A percentile compares a stretch with the other conserved stretches of the same genome.
Conservation (phyloP, 2,329 filamentous ascomycete genomes). For the Celoporthe dispersa region DNA sequence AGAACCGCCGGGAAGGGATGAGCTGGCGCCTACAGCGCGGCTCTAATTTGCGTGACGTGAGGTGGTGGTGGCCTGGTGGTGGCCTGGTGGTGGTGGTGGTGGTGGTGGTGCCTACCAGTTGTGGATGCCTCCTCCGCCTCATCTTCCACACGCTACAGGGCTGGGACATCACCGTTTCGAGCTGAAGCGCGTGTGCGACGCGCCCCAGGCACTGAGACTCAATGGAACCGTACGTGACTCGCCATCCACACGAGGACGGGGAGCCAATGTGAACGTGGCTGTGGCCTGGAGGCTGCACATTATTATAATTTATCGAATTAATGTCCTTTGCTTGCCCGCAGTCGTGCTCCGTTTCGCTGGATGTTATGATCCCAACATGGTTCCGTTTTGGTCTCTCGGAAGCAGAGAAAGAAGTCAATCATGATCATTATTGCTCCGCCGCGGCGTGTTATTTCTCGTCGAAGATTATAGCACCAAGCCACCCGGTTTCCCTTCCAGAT, state of each 20-base stretch:
- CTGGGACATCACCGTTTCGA: conserved; percentile 3
- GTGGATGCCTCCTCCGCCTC: not conserved
- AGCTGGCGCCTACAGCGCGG: conserved; percentile 24
- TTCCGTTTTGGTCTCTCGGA: not conserved
- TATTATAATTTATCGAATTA: not conserved
- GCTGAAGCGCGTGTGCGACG: conserved; percentile 13
- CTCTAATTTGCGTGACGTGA: conserved; percentile 20
- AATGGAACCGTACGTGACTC: not conserved
- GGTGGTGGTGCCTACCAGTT: not conserved
- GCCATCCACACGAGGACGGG: not conserved
- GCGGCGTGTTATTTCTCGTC: not conserved
- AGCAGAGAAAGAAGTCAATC: not conserved
- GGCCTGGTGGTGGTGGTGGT: not conserved
- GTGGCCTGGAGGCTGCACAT: not conserved
- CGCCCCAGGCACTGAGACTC: not conserved
- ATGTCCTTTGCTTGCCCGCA: not conserved
- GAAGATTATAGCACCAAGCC: not conserved
- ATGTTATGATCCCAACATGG: not conserved
- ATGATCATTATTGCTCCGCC: not conserved
- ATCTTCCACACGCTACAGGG: not conserved
- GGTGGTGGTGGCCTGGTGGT: not conserved
- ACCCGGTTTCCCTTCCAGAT: not conserved
- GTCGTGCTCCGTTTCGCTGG: not conserved
- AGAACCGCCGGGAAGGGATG: not conserved
- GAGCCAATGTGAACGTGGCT: not conserved